Percentiles rank a stretch among this genome's conserved stretches.
phyloP scores from a whole-genome alignment of 106 monocot species.

The Apostasia ramifera region DNA sequence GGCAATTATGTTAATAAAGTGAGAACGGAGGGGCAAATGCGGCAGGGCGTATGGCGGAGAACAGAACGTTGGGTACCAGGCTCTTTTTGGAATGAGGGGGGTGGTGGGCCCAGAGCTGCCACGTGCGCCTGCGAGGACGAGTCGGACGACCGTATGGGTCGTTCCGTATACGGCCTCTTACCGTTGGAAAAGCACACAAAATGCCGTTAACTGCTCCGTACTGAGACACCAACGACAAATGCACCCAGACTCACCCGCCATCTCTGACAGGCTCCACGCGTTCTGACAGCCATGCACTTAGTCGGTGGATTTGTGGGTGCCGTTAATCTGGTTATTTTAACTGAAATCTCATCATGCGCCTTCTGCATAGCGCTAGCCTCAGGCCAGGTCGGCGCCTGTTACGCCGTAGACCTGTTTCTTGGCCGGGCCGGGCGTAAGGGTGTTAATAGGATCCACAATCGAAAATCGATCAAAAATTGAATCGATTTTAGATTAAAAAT shows the following conservation, averaged over 20 bases:
- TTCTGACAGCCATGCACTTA: too few relatives aligned
- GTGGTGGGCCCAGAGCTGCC: not conserved
- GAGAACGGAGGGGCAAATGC: not conserved
- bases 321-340: too few relatives aligned
- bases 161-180: conserved; percentile 21
- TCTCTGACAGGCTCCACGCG: not conserved
- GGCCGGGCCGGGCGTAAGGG: too few relatives aligned
- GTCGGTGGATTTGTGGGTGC: too few relatives aligned
- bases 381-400: too few relatives aligned
- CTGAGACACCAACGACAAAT: not conserved
- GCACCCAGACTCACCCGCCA: not conserved
- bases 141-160: conserved; percentile 8
- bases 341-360: not conserved
- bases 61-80: not conserved
- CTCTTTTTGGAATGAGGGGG: not conserved
- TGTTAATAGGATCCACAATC: too few relatives aligned
- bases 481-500: too few relatives aligned
- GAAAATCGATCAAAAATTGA: too few relatives aligned
- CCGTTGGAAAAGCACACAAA: not conserved
- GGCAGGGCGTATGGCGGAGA: not conserved
- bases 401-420: too few relatives aligned
- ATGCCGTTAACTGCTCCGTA: not conserved
- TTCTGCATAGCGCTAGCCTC: too few relatives aligned
- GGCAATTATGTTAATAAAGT: conserved; percentile 1
- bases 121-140: not conserved